Conservation (phyloP, 163 green algal genomes). For the Scenedesmus sp. region DNA sequence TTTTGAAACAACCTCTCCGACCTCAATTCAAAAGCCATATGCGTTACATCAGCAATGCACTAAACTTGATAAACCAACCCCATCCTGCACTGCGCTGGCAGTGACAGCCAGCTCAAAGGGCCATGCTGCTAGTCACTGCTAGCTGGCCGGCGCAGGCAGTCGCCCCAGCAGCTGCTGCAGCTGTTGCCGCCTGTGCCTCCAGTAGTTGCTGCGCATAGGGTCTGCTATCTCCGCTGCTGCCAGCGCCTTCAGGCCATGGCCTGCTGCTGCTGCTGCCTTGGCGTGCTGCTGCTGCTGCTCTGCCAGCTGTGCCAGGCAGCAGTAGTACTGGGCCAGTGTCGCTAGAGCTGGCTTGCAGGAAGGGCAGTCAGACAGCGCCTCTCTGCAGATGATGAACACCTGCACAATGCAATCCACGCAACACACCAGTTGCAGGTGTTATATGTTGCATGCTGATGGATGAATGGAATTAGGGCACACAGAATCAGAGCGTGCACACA, state of each 20-base stretch:
- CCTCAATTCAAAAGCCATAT: no score
- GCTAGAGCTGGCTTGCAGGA: constrained; percentile 57
- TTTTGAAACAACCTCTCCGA: no score
- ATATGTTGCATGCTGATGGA: background rate
- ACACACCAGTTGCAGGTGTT: background rate
- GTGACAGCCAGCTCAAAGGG: no score
- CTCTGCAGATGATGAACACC: constrained; percentile 58
- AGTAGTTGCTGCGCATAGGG: constrained; percentile 45
- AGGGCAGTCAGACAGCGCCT: constrained; percentile 55
- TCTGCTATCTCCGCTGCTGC: constrained; percentile 22
- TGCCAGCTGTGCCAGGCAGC: constrained; percentile 29
- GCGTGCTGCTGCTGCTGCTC: background rate
- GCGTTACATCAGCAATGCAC: no score
- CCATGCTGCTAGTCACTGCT: background rate
- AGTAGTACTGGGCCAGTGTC: constrained; percentile 57
- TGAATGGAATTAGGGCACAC: background rate
- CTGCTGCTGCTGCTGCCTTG: constrained; percentile 16
- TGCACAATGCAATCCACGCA: background rate
- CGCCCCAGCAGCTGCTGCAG: constrained; percentile 20
- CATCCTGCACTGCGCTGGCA: no score
- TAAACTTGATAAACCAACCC: no score
- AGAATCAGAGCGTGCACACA: background rate
- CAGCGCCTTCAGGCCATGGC: constrained; percentile 12
- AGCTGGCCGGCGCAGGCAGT: background rate
- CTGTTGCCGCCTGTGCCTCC: constrained; percentile 3